Conservation (phyloP, 345 rosid species). For the Alliaria petiolata region DNA sequence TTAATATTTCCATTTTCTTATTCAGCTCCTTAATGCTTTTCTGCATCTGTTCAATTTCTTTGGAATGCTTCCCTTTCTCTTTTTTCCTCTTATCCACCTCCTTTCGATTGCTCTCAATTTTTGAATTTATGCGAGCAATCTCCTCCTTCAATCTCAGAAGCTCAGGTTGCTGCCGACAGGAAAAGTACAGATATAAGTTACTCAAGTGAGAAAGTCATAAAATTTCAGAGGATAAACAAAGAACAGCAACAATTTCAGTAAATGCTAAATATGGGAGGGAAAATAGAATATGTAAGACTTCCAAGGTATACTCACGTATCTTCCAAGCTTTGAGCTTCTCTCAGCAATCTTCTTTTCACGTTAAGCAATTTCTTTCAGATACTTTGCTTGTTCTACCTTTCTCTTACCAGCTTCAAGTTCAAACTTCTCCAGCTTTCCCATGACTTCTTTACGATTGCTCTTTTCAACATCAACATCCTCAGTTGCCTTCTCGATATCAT, state of each 20-base stretch:
- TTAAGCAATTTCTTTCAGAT: conserved; percentile 70
- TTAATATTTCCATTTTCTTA: conserved; percentile 60
- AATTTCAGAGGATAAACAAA: not conserved
- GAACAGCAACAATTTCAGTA: not conserved
- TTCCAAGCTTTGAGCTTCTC: conserved; percentile 61
- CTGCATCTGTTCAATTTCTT: conserved; percentile 63
- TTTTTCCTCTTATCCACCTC: conserved; percentile 71
- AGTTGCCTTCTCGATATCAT: conserved; percentile 54
- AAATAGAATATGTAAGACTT: conserved; percentile 1
- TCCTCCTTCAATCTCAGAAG: conserved; percentile 86
- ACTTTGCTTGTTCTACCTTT: conserved; percentile 74
- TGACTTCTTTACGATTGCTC: conserved; percentile 52
- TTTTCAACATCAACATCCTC: conserved; percentile 68
- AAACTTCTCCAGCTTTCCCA: conserved; percentile 60
- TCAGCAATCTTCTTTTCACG: conserved; percentile 82
- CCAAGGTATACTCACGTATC: conserved; percentile 52
- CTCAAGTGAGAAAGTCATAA: conserved; percentile 9
- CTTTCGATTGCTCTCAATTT: conserved; percentile 76
- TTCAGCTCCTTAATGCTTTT: conserved; percentile 67
- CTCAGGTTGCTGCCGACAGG: conserved; percentile 71
- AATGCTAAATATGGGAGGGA: not conserved
- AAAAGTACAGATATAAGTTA: conserved; percentile 8
- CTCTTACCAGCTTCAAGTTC: conserved; percentile 59
- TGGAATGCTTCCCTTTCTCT: conserved; percentile 68
- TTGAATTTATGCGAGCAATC: conserved; percentile 71